Conservation (phyloP, 441 rosid genomes). For the Corymbia citriodora region DNA sequence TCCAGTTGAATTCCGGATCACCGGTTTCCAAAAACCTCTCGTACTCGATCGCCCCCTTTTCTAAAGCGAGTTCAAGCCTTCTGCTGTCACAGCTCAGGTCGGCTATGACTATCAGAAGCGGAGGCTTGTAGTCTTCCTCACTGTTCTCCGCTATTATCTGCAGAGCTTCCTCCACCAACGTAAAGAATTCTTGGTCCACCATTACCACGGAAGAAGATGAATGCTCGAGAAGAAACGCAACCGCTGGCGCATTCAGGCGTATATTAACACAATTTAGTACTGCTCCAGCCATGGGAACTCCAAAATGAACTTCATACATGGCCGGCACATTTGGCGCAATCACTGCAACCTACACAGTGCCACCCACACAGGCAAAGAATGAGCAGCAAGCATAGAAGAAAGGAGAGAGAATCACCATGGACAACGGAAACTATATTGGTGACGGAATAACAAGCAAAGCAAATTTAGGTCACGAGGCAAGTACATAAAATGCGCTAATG, state of each 20-base stretch:
- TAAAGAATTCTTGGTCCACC: constrained; percentile 79
- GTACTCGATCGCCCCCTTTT: constrained; percentile 65
- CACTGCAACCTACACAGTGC: constrained; percentile 54
- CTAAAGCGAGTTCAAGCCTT: constrained; percentile 40
- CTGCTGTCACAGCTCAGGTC: constrained; percentile 63
- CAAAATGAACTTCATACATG: constrained; percentile 80
- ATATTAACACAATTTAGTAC: constrained; percentile 65
- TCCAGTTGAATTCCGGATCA: constrained; percentile 64
- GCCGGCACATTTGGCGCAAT: constrained; percentile 91
- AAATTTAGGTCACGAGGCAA: background rate
- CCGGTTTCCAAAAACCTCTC: constrained; percentile 64
- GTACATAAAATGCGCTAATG: background rate
- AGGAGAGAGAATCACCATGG: background rate
- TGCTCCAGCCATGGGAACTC: constrained; percentile 92
- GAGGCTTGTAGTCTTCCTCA: constrained; percentile 36
- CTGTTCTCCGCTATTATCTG: constrained; percentile 43
- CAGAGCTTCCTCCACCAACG: constrained; percentile 67
- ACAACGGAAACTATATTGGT: background rate
- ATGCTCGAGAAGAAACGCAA: constrained; percentile 78
- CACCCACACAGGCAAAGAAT: background rate
- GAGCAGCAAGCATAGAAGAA: background rate
- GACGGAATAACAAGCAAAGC: background rate
- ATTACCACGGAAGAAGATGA: constrained; percentile 58
- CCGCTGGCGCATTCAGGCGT: constrained; percentile 60
- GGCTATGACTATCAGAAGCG: constrained; percentile 64